phyloP scores from a whole-genome alignment of 139 green algal genomes.

The Closterium sp. region DNA sequence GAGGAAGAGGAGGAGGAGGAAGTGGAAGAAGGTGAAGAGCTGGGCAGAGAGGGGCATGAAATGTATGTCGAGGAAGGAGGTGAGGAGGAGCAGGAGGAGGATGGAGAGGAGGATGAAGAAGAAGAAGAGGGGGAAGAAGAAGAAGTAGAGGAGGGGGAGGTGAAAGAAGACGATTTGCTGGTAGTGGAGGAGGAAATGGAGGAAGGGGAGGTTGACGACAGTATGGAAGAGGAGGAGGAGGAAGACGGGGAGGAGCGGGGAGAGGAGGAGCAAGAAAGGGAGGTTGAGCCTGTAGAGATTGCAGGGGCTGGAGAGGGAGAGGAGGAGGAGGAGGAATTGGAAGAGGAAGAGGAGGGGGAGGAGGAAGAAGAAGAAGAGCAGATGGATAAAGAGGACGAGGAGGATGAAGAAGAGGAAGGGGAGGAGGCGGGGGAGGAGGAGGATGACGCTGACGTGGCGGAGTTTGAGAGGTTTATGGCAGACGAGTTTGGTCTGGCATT shows the following conservation, averaged over 20 bases:
- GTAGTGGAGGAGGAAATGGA: no score
- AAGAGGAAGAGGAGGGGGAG: background rate
- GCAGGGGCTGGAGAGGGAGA: no score
- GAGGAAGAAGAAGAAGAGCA: no score
- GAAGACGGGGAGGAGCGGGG: background rate
- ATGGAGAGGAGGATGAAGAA: background rate
- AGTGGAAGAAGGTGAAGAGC: background rate
- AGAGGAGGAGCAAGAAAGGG: background rate
- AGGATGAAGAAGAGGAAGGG: background rate
- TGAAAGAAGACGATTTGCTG: no score
- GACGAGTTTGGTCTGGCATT: no score
- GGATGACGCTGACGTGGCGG: background rate
- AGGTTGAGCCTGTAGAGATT: no score
- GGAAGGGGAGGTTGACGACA: background rate
- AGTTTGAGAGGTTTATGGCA: no score
- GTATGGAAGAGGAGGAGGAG: constrained; percentile 3
- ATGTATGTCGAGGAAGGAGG: no score
- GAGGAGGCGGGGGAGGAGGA: no score
- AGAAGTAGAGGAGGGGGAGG: no score
- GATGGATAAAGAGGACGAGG: background rate
- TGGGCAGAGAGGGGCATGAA: no score
- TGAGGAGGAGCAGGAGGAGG: constrained; percentile 18
- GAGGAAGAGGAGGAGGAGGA: constrained; percentile 39
- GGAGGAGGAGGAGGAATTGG: background rate
- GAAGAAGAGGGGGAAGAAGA: no score